Evolutionary conservation across 208 protist species (phyloP).

Genomic region (Crithidia bombi): DNA sequence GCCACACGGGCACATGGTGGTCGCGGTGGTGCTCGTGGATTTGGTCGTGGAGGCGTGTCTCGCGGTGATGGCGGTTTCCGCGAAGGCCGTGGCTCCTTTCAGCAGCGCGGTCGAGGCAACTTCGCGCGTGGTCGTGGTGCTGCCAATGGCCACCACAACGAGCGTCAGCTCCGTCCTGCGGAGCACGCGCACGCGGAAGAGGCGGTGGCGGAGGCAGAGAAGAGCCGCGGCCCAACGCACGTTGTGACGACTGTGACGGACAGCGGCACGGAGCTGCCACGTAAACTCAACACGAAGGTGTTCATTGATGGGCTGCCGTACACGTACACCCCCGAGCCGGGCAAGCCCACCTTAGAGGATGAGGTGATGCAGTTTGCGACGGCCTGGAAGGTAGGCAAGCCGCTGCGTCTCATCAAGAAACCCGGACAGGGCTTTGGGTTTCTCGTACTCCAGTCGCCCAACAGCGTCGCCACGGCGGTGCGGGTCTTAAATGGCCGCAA

Average conservation of each 20-base stretch:
- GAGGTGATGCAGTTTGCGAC: constrained; percentile 82
- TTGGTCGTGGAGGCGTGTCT: neutral
- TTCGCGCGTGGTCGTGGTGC: constrained; percentile 2
- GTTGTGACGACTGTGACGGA: constrained; percentile 77
- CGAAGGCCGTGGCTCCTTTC: neutral
- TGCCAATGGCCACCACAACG: neutral
- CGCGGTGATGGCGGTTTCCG: constrained; percentile 15
- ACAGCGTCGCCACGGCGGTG: constrained; percentile 86
- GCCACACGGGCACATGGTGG: constrained; percentile 8
- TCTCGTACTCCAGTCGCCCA: constrained; percentile 83
- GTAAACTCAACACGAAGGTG: constrained; percentile 88
- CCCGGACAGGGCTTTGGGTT: constrained; percentile 91
- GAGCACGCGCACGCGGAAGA: neutral
- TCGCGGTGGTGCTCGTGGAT: constrained; percentile 2
- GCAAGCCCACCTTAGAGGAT: constrained; percentile 74
- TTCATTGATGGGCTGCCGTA: constrained; percentile 92
- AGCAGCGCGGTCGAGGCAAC: neutral
- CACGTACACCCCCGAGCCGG: constrained; percentile 56
- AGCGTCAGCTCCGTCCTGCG: neutral
- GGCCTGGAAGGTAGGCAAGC: constrained; percentile 87
- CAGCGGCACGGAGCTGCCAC: constrained; percentile 78
- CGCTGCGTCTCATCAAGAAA: constrained; percentile 89
- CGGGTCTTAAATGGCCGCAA: constrained; percentile 88
- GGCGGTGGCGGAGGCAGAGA: neutral
- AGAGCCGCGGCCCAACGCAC: constrained; percentile 15